These are phyloP conservation scores for Decorospora gaudefroyi DNA, from an alignment of 2,329 filamentous ascomycete species.

Conservation along the genomic window DNA sequence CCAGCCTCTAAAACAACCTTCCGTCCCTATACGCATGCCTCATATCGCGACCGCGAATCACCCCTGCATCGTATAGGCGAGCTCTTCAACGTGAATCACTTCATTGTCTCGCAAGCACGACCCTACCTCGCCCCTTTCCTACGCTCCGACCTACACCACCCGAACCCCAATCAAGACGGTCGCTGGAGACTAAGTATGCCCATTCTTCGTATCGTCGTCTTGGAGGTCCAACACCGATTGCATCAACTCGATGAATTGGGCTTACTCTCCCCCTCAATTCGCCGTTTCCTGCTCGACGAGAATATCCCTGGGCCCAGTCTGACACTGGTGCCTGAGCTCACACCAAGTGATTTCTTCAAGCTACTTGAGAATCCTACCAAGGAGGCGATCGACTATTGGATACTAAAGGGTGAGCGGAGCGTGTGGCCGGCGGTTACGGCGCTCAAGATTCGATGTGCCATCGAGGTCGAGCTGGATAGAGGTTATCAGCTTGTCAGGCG, in stretches of 20 bases:
- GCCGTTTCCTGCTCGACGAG: slow-evolving; percentile 81
- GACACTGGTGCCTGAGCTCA: slow-evolving; percentile 80
- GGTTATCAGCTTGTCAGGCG: slow-evolving; percentile 80
- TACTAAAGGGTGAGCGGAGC: slow-evolving; percentile 77
- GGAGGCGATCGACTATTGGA: slow-evolving; percentile 81
- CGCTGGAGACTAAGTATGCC: slow-evolving; percentile 62
- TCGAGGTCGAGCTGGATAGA: slow-evolving; percentile 85
- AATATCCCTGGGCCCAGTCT: slow-evolving; percentile 76
- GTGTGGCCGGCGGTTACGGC: slow-evolving; percentile 90
- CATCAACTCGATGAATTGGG: slow-evolving; percentile 79
- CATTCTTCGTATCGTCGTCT: slow-evolving; percentile 67
- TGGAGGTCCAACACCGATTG: slow-evolving; percentile 80
- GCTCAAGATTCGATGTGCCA: slow-evolving; percentile 76
- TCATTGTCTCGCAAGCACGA: slow-evolving; percentile 88
- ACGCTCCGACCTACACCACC: slow-evolving; percentile 77
- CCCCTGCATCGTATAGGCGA: slow-evolving; percentile 74
- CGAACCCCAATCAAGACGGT: slow-evolving; percentile 62
- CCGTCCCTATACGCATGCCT: slow-evolving; percentile 67
- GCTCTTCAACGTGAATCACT: slow-evolving; percentile 92
- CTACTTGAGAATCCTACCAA: slow-evolving; percentile 82
- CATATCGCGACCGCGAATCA: slow-evolving; percentile 68
- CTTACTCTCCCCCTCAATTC: slow-evolving; percentile 69
- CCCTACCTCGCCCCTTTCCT: slow-evolving; percentile 89
- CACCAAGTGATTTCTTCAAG: slow-evolving; percentile 71
- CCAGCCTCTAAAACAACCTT: slow-evolving; percentile 64